Evolutionary conservation across 1,284 basidiomycete species (phyloP).

Genomic region (Heterobasidion annosum): DNA sequence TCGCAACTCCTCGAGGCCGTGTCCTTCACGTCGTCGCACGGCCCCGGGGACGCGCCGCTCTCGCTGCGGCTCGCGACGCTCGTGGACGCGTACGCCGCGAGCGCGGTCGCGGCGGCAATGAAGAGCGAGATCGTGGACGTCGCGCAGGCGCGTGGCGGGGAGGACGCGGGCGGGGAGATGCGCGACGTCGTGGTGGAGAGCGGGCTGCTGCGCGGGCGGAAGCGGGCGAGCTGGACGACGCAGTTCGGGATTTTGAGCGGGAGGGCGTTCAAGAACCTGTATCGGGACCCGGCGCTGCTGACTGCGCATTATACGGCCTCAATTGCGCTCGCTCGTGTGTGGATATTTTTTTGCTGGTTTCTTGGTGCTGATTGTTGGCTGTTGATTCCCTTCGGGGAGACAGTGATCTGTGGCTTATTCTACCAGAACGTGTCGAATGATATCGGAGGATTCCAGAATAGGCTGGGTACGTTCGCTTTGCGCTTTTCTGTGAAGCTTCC

Average conservation of each 20-base stretch:
- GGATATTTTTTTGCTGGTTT: background rate
- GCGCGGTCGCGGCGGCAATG: constrained; percentile 58
- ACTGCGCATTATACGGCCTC: constrained; percentile 85
- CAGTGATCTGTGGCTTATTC: constrained; percentile 78
- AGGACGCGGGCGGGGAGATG: constrained; percentile 28
- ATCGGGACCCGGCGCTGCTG: constrained; percentile 89
- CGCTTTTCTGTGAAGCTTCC: background rate
- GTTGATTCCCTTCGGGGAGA: constrained; percentile 1
- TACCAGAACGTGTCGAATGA: constrained; percentile 81
- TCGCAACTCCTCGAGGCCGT: constrained; percentile 70
- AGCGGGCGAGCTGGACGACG: constrained; percentile 78
- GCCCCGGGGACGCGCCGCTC: constrained; percentile 30
- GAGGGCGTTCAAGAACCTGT: constrained; percentile 96
- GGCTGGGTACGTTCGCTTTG: constrained; percentile 43
- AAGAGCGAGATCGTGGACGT: constrained; percentile 55
- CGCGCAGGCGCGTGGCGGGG: constrained; percentile 15
- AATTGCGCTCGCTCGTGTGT: constrained; percentile 73
- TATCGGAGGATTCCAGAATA: constrained; percentile 91
- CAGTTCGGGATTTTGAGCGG: constrained; percentile 93
- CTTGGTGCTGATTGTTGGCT: background rate
- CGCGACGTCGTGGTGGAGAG: constrained; percentile 62
- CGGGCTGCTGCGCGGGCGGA: constrained; percentile 64
- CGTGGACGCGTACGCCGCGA: constrained; percentile 63
- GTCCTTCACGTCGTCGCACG: constrained; percentile 27
- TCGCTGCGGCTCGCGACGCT: constrained; percentile 68